Percentiles rank a stretch among this genome's conserved stretches.
phyloP scores from a whole-genome alignment of 2,329 filamentous ascomycete genomes.

The Aspergillus caelatus region DNA sequence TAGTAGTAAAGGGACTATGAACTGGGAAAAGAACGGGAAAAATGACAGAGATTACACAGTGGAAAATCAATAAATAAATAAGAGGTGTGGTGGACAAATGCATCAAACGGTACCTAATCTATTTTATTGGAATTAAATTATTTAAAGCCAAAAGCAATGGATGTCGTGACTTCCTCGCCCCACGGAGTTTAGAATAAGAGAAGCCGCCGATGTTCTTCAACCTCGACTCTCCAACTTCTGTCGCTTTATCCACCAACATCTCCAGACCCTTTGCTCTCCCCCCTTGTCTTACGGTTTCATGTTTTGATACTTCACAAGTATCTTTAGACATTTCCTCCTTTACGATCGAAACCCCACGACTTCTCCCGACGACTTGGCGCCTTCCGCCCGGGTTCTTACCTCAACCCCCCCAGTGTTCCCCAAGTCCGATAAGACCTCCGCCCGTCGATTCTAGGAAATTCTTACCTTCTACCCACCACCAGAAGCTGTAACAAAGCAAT shows the following conservation, averaged over 20 bases:
- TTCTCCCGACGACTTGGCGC: constrained; percentile 10
- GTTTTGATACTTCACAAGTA: not conserved
- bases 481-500: not conserved
- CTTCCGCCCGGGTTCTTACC: constrained; percentile 12
- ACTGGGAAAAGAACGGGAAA: not conserved
- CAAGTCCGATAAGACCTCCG: constrained; percentile 27
- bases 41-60: not conserved
- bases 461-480: constrained; percentile 9
- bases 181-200: constrained; percentile 13
- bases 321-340: not conserved
- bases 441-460: constrained; percentile 11
- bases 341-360: not conserved
- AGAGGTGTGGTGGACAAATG: not conserved
- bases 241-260: not conserved
- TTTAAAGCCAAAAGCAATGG: not conserved
- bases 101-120: not conserved
- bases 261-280: not conserved
- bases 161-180: constrained; percentile 11
- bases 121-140: not conserved
- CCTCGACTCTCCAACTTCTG: constrained; percentile 3
- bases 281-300: not conserved
- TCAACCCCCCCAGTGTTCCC: constrained; percentile 1
- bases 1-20: not conserved
- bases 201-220: constrained; percentile 10
- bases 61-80: not conserved